Conservation (phyloP, 176 grass and related monocot genomes). For the Eremochloa ophiuroides region DNA sequence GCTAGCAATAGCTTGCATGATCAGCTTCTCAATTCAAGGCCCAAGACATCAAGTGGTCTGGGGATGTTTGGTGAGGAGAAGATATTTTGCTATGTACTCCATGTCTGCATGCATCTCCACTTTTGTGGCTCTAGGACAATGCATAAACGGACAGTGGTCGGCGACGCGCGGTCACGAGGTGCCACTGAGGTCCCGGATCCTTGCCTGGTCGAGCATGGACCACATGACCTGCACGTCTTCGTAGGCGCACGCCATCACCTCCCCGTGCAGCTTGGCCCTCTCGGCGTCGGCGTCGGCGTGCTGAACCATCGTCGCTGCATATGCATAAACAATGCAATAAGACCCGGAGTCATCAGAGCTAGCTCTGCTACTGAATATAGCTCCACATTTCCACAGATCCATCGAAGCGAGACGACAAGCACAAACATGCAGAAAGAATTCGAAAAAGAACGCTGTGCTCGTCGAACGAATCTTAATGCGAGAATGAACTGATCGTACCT, state of each 20-base stretch:
- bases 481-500: neutral
- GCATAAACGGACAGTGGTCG: neutral
- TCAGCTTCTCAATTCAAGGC: neutral
- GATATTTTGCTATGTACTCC: constrained; percentile 19
- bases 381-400: too few species aligned
- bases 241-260: constrained; percentile 77
- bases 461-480: too few species aligned
- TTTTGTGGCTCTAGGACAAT: neutral
- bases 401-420: too few species aligned
- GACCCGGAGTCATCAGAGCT: neutral
- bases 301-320: constrained; percentile 16
- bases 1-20: neutral
- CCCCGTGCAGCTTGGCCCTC: constrained; percentile 57
- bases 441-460: neutral
- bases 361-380: too few species aligned
- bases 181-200: constrained; percentile 20
- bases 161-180: constrained; percentile 46
- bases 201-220: constrained; percentile 79
- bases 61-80: neutral
- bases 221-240: constrained; percentile 81
- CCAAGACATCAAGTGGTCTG: neutral
- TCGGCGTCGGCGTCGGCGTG: constrained; percentile 4
- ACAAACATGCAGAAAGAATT: neutral
- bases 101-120: neutral
- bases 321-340: neutral